These are phyloP conservation scores for Leccinum uliginosum DNA, from an alignment of 768 basidiomycete genomes.

Conservation along the genomic window DNA sequence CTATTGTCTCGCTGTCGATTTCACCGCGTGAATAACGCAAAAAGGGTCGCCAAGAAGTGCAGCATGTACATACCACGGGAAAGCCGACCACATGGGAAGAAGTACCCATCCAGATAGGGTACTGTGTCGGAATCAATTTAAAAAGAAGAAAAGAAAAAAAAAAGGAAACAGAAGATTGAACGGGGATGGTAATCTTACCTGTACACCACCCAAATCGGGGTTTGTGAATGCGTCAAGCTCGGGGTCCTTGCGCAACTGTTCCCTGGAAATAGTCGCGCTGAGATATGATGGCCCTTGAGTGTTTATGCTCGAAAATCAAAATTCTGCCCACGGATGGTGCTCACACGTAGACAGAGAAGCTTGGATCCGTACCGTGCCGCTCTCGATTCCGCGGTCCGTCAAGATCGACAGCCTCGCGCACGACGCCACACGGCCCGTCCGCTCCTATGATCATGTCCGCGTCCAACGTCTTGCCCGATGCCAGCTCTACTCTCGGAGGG, in stretches of 20 bases:
- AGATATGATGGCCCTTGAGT: slow-evolving; percentile 1
- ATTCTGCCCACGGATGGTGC: slow-evolving; percentile 10
- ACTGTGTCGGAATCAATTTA: slow-evolving; percentile 2
- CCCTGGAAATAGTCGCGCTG: slow-evolving; percentile 40
- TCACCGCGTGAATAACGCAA: background rate
- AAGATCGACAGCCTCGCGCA: slow-evolving; percentile 28
- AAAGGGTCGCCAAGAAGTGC: background rate
- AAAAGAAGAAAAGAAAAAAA: background rate
- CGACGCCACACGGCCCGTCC: slow-evolving; percentile 48
- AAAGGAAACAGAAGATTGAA: background rate
- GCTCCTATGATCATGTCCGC: slow-evolving; percentile 56
- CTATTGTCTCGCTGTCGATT: slow-evolving; percentile 29
- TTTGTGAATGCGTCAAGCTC: slow-evolving; percentile 29
- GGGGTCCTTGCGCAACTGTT: slow-evolving; percentile 36
- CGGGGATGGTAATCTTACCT: slow-evolving; percentile 6
- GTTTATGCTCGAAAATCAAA: background rate
- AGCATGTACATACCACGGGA: slow-evolving; percentile 10
- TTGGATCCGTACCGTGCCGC: slow-evolving; percentile 17
- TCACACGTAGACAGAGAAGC: slow-evolving; percentile 40
- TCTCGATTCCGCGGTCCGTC: slow-evolving; percentile 18
- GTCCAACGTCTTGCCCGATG: slow-evolving; percentile 38
- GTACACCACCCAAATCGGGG: slow-evolving; percentile 9
- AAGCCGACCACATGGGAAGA: slow-evolving; percentile 13
- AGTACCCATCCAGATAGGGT: slow-evolving; percentile 21
- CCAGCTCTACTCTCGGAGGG: slow-evolving; percentile 30